These are phyloP conservation scores for Purpureocillium takamizusanense DNA, from an alignment of 2,329 filamentous ascomycete genomes.

Conservation along the genomic window DNA sequence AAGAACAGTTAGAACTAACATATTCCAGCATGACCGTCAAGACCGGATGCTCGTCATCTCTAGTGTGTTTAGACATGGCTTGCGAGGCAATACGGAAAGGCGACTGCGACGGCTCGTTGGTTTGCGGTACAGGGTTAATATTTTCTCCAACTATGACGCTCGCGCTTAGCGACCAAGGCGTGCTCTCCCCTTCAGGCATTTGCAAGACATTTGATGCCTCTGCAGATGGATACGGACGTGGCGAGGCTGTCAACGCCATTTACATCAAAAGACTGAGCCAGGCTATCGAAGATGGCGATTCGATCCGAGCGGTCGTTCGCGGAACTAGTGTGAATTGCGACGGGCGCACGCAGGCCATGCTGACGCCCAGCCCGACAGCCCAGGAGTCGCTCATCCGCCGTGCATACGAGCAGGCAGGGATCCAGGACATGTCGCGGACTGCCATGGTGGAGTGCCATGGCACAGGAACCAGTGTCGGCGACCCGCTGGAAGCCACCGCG, in stretches of 20 bases:
- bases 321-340: constrained; percentile 29
- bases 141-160: constrained; percentile 9
- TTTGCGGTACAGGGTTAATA: constrained; percentile 12
- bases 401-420: constrained; percentile 18
- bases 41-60: constrained; percentile 20
- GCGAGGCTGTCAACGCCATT: constrained; percentile 23
- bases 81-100: constrained; percentile 13
- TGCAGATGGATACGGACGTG: constrained; percentile 21
- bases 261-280: constrained; percentile 46
- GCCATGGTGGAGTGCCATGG: constrained; percentile 29
- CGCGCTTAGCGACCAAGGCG: constrained; percentile 3
- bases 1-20: too few relatives aligned
- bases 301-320: constrained; percentile 28
- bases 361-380: constrained; percentile 23
- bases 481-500: constrained; percentile 24
- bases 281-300: constrained; percentile 41
- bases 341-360: constrained; percentile 31
- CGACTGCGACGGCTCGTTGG: constrained; percentile 14
- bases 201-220: constrained; percentile 21
- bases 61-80: constrained; percentile 18
- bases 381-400: constrained; percentile 23
- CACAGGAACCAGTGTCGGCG: constrained; percentile 28
- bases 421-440: constrained; percentile 15
- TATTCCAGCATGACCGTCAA: constrained; percentile 16
- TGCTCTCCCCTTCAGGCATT: constrained; percentile 17